These are phyloP conservation scores for Candida sp. DNA, from an alignment of 1,139 yeast genomes.

Conservation along the genomic window DNA sequence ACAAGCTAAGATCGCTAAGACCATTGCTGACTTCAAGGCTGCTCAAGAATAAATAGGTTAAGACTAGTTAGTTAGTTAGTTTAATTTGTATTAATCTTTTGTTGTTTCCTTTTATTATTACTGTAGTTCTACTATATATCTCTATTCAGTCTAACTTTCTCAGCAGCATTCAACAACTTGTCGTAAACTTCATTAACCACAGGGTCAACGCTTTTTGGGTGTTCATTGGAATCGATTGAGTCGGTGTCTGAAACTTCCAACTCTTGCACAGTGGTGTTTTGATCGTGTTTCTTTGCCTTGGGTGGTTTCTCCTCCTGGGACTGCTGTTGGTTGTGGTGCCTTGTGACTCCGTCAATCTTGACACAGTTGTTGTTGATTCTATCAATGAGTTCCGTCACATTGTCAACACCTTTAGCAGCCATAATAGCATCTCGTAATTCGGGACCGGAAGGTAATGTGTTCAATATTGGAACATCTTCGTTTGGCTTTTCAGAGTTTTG, in stretches of 20 bases:
- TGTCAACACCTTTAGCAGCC: conserved; percentile 76
- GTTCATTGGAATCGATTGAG: conserved; percentile 24
- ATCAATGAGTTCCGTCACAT: conserved; percentile 71
- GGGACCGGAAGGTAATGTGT: conserved; percentile 70
- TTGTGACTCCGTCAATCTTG: conserved; percentile 40
- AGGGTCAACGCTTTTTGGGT: conserved; percentile 29
- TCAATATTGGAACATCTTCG: conserved; percentile 34
- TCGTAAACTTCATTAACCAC: conserved; percentile 73
- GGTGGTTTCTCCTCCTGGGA: conserved; percentile 7
- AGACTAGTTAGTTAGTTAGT: too few relatives aligned
- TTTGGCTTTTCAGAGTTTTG: conserved; percentile 20
- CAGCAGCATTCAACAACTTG: conserved; percentile 67
- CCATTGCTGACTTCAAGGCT: conserved; percentile 86
- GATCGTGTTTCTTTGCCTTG: background rate
- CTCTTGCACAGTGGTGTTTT: conserved; percentile 5
- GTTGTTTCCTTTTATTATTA: too few relatives aligned
- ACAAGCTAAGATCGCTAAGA: conserved; percentile 85
- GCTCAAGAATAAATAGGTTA: conserved; percentile 23
- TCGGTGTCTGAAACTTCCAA: conserved; percentile 17
- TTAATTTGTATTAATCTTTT: background rate
- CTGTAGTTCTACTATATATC: conserved; percentile 1
- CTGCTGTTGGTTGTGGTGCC: conserved; percentile 1
- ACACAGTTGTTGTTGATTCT: conserved; percentile 60
- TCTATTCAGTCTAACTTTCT: conserved; percentile 53
- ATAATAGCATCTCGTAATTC: conserved; percentile 79